Evolutionary conservation across 805 yeast species (phyloP).

Genomic region (Grigorovia transvaalensis): DNA sequence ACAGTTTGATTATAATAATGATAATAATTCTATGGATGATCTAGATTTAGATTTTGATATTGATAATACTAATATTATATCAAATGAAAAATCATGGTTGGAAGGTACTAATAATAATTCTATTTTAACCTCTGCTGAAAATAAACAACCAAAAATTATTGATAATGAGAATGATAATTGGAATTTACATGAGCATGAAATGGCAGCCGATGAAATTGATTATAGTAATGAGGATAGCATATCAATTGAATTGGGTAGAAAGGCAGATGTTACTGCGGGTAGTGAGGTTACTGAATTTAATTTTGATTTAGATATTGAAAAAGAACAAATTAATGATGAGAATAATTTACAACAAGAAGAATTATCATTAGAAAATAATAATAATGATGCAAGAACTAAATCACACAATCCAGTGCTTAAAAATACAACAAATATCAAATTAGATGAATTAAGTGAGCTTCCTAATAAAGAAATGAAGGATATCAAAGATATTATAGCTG

Average conservation of each 20-base stretch:
- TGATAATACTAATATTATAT: conserved; percentile 10
- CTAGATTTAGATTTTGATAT: conserved; percentile 29
- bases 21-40: conserved; percentile 13
- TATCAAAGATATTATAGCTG: conserved; percentile 8
- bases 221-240: conserved; percentile 15
- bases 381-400: conserved; percentile 5
- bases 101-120: conserved; percentile 18
- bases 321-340: conserved; percentile 24
- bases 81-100: conserved; percentile 10
- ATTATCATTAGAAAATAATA: conserved; percentile 22
- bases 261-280: conserved; percentile 23
- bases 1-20: conserved; percentile 11
- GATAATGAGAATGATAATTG: conserved; percentile 19
- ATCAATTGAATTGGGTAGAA: conserved; percentile 62
- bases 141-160: conserved; percentile 6
- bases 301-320: conserved; percentile 41
- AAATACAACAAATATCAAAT: conserved; percentile 9
- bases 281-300: conserved; percentile 36
- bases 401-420: conserved; percentile 7
- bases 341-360: conserved; percentile 16
- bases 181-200: conserved; percentile 20
- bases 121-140: background rate
- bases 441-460: conserved; percentile 8
- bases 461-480: conserved; percentile 15
- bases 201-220: conserved; percentile 5